A percentile compares a stretch with the other conserved stretches of the same genome.
phyloP scores from a whole-genome alignment of 1,139 yeast species.

The Scheffersomyces lignicola region DNA sequence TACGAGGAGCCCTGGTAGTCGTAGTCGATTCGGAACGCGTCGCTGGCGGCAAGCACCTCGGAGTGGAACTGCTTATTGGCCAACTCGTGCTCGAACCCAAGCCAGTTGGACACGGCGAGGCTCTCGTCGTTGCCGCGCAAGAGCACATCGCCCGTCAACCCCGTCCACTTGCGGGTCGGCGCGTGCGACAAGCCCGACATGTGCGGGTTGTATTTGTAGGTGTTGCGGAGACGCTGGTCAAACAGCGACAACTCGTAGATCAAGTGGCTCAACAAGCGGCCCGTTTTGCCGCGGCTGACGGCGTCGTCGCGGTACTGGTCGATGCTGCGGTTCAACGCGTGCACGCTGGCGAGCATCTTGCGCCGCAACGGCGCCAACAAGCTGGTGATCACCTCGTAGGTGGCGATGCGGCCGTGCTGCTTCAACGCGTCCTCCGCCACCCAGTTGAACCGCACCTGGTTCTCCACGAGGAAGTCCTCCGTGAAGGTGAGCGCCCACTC shows the following conservation, averaged over 20 bases:
- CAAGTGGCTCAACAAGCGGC: slow-evolving; percentile 58
- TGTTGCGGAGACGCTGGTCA: slow-evolving; percentile 54
- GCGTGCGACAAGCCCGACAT: slow-evolving; percentile 25
- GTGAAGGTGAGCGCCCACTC: slow-evolving; percentile 73
- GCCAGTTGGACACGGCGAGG: slow-evolving; percentile 52
- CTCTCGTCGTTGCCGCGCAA: slow-evolving; percentile 36
- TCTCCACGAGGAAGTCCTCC: slow-evolving; percentile 49
- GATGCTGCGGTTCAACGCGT: slow-evolving; percentile 29
- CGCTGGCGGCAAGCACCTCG: slow-evolving; percentile 52
- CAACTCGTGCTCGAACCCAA: slow-evolving; percentile 58
- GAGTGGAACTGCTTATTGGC: slow-evolving; percentile 55
- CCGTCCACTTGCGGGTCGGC: slow-evolving; percentile 51
- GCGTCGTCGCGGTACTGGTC: slow-evolving; percentile 16
- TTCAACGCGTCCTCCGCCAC: slow-evolving; percentile 33
- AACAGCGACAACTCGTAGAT: slow-evolving; percentile 60
- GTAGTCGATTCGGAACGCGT: slow-evolving; percentile 62
- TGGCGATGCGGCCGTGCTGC: slow-evolving; percentile 26
- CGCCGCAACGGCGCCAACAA: slow-evolving; percentile 50
- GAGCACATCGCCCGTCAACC: slow-evolving; percentile 58
- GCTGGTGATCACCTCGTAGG: slow-evolving; percentile 56
- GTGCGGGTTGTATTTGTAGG: slow-evolving; percentile 58
- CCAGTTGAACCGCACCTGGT: slow-evolving; percentile 35
- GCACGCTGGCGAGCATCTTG: slow-evolving; percentile 39
- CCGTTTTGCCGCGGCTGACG: slow-evolving; percentile 37
- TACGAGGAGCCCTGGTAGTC: slow-evolving; percentile 52